Evolutionary conservation across 164 flowering plant species (phyloP).

Genomic region (Tetrastigma voinierianum): DNA sequence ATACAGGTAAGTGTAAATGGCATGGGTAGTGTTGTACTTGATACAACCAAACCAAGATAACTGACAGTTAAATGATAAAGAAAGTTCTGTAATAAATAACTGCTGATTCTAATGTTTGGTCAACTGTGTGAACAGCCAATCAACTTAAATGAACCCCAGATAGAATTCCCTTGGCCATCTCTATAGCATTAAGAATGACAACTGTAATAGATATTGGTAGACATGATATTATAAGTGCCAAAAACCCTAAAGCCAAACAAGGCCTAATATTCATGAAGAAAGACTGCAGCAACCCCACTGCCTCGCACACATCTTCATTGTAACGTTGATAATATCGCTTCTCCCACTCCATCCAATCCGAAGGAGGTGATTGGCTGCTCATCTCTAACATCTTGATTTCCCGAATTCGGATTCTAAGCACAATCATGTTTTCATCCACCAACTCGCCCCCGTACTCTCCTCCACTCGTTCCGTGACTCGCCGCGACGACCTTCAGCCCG

Average conservation of each 20-base stretch:
- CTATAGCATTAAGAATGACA: constrained; percentile 4
- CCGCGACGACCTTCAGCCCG: too few relatives aligned
- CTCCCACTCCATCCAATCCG: constrained; percentile 42
- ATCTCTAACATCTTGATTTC: constrained; percentile 20
- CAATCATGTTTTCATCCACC: constrained; percentile 36
- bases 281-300: constrained; percentile 19
- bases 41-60: too few relatives aligned
- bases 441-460: constrained; percentile 10
- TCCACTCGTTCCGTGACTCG: not conserved
- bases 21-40: too few relatives aligned
- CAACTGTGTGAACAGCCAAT: too few relatives aligned
- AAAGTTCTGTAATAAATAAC: too few relatives aligned
- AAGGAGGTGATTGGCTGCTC: not conserved
- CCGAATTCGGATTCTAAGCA: constrained; percentile 25
- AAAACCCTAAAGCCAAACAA: constrained; percentile 25
- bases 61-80: too few relatives aligned
- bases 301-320: constrained; percentile 15
- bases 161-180: not conserved
- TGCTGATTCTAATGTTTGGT: too few relatives aligned
- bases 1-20: too few relatives aligned
- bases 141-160: too few relatives aligned
- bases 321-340: constrained; percentile 16
- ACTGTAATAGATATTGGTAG: constrained; percentile 13
- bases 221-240: constrained; percentile 8
- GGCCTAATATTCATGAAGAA: constrained; percentile 35